Evolutionary conservation across 768 basidiomycete genomes (phyloP).

Genomic region (Filobasidium wieringae): DNA sequence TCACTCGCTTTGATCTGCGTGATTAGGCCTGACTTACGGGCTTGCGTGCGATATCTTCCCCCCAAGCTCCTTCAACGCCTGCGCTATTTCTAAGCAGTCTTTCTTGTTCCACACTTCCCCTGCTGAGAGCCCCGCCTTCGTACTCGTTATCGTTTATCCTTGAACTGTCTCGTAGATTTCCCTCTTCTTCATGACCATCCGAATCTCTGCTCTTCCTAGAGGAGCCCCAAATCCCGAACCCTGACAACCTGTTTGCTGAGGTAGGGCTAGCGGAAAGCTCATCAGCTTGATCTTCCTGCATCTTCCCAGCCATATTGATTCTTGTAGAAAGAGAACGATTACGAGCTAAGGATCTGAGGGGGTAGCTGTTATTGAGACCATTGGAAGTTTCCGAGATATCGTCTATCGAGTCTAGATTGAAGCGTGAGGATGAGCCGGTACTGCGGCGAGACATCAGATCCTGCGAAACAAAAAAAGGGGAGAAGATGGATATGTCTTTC

Average conservation of each 20-base stretch:
- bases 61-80: conserved; percentile 10
- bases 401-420: neutral
- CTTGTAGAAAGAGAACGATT: neutral
- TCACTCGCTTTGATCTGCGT: neutral
- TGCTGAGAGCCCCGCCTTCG: neutral
- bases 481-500: no score
- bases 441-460: neutral
- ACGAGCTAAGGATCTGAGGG: neutral
- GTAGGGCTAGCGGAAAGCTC: neutral
- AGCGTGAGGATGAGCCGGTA: neutral
- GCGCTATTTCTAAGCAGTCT: neutral
- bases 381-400: no score
- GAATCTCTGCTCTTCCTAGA: conserved; percentile 1
- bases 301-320: neutral
- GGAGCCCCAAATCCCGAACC: neutral
- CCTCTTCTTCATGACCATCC: neutral
- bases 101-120: conserved; percentile 6
- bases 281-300: neutral
- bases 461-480: no score
- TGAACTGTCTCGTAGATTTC: neutral
- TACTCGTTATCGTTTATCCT: neutral
- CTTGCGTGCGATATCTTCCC: neutral
- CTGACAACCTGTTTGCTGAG: neutral
- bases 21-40: neutral
- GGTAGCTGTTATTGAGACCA: neutral